A percentile compares a stretch with the other conserved stretches of the same genome.
Evolutionary conservation across 805 yeast species (phyloP).

Genomic region (Ogataea polymorpha): DNA sequence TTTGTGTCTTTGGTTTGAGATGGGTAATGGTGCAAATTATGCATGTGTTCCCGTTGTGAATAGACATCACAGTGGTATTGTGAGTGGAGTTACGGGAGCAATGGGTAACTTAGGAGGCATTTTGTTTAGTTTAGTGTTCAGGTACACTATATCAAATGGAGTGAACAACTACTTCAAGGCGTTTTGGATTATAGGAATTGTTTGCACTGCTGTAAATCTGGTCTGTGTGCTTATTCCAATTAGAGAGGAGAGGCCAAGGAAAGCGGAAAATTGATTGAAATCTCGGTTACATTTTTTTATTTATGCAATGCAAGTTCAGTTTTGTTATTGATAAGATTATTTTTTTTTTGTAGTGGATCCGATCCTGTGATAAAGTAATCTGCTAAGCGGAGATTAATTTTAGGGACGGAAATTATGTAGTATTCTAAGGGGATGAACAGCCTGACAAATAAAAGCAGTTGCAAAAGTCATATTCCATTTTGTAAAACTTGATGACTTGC

Average conservation of each 20-base stretch:
- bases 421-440: not conserved
- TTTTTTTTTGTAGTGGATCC: not conserved
- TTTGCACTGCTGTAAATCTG: constrained; percentile 26
- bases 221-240: constrained; percentile 25
- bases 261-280: not conserved
- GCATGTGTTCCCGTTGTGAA: constrained; percentile 35
- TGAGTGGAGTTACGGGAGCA: constrained; percentile 37
- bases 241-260: constrained; percentile 25
- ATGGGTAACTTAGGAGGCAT: constrained; percentile 38
- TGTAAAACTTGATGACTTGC: not conserved
- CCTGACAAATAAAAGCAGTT: not conserved
- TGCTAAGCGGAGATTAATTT: constrained; percentile 6
- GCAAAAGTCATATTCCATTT: not conserved
- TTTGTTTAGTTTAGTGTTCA: constrained; percentile 34
- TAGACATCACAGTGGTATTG: constrained; percentile 35
- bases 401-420: constrained; percentile 1
- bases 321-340: not conserved
- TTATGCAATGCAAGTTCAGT: not conserved
- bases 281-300: not conserved
- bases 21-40: constrained; percentile 39
- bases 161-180: constrained; percentile 28
- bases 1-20: constrained; percentile 35
- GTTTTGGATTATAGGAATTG: constrained; percentile 34
- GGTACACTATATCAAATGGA: constrained; percentile 29
- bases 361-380: not conserved